Base-by-base conservation (phyloP, 139 green algal species). In the Monoraphidium neglectum region DNA sequence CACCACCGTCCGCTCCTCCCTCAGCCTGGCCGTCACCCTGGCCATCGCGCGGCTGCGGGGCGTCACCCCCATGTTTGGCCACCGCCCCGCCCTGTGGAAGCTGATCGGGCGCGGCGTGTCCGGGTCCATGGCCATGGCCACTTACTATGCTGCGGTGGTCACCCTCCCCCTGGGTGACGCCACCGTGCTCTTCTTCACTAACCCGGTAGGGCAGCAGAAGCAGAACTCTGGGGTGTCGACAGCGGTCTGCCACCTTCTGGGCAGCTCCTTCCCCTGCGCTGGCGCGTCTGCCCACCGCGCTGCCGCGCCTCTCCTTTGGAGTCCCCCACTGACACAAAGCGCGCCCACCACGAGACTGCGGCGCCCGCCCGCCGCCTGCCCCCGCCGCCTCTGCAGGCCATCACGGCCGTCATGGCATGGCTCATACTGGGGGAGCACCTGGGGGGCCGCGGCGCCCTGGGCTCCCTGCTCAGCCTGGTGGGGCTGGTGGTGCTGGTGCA, bases 101-200 rank as follows among this genome's bases (percentile, higher is more conserved):
- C 64, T 87, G 4, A 28, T 84, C 2, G 51, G 46, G 0, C 46
- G 82, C 1, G 82, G 82, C 10, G 32, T 79, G 0, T 80, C 72
- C 71, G 83, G 79, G 67, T 81, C 23, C 6, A 4, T 68, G 60
- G 68, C 67, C 2, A 77, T 81, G 76, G 74, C 53, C 15, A 18
- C 68, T 21, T 77, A 57, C 46, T 81, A 81, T 40, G 76, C 51
- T 12, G 56, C 76, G 1, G 36, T 81, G 4, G 26, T 81, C 3
- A 13, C 68, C 64, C 78, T 84, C 37, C 78, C 83, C 8, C 59
- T 83, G 33, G 83, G 74, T 5, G 78, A 83, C 72, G 78, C 75
- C 3, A 70, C 81, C 4, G 85, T 79, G 0, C 65, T 90, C 0
- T 90, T 87, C 66, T 90, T 90, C 67, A 32, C 87, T 18, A 87